Base-by-base conservation (phyloP, 441 rosid species). In the Populus hybrid region DNA sequence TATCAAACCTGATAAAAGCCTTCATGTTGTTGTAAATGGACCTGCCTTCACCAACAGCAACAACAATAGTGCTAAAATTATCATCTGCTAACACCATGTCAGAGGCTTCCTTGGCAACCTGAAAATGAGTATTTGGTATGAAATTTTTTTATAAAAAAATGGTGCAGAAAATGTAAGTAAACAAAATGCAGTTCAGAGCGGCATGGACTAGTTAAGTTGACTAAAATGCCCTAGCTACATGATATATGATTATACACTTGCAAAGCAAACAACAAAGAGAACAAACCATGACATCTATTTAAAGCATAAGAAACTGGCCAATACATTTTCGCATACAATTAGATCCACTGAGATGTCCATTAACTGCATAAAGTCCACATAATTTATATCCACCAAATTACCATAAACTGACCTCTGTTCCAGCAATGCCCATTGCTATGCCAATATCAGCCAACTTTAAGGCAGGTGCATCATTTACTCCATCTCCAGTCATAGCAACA, bases 11-110 rank as follows among this genome's bases (percentile, higher is more conserved):
- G 78, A 94, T 94, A 77, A 94, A 94, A 30, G 99, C 98, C 87
- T 94, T 94, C 99, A 93, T 94, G 82, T 94, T 94, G 82, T 93
- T 28, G 74, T 94, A 93, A 82, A 94, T 94, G 68, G 97, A 93
- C 83, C 99, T 88, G 75, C 98, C 99, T 86, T 94, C 99, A 78
- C 98, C 99, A 81, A 94, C 94, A 74, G 96, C 99, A 69, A 97
- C 92, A 82, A 94, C 99, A 66, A 94, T 94, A n/a, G 98, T 92
- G 86, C 93, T 86, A 75, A 94, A 94, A 81, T 94, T 93, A 87
- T 94, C 99, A 88, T 94, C 97, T 40, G 99, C 98, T 75, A 94
- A 77, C 79, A 94, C 99, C 99, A 94, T 94, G 86, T 93, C 98
- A 38, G 99, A 87, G 18, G 99, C 99, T 84, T 95, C 99, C 82